Percentiles rank a stretch among this genome's conserved stretches.
Evolutionary conservation across 2,329 filamentous ascomycete species (phyloP).

Genomic region (Colletotrichum coccodes): DNA sequence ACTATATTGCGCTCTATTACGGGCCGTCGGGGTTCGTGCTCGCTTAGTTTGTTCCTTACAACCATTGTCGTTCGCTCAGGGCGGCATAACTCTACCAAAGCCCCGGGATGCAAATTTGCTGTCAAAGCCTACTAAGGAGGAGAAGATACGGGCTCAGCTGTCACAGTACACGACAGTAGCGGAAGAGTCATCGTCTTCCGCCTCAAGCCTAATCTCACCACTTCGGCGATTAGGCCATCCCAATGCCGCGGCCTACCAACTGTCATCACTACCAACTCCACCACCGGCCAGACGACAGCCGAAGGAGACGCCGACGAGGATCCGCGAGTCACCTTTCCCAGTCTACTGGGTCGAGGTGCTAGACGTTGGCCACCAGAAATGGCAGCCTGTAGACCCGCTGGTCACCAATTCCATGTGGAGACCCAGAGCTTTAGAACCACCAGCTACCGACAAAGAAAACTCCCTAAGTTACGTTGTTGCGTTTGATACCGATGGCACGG

Average conservation of each 20-base stretch:
- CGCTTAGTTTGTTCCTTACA: slow-evolving; percentile 93
- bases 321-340: slow-evolving; percentile 80
- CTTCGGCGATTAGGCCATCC: slow-evolving; percentile 64
- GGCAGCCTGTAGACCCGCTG: slow-evolving; percentile 87
- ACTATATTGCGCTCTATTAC: slow-evolving; percentile 87
- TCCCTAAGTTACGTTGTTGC: slow-evolving; percentile 84
- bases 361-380: slow-evolving; percentile 87
- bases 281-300: slow-evolving; percentile 44
- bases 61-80: slow-evolving; percentile 74
- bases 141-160: slow-evolving; percentile 50
- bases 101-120: slow-evolving; percentile 44
- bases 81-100: slow-evolving; percentile 59
- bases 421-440: slow-evolving; percentile 82
- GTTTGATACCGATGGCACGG: slow-evolving; percentile 83
- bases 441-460: slow-evolving; percentile 80
- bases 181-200: slow-evolving; percentile 36
- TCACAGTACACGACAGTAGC: slow-evolving; percentile 47
- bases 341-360: slow-evolving; percentile 96
- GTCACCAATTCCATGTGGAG: slow-evolving; percentile 83
- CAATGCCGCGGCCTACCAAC: slow-evolving; percentile 61
- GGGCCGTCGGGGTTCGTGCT: slow-evolving; percentile 82
- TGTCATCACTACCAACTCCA: slow-evolving; percentile 54
- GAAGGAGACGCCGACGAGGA: slow-evolving; percentile 49
- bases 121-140: slow-evolving; percentile 44
- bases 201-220: slow-evolving; percentile 47